These are phyloP conservation scores for Botryotinia calthae DNA, from an alignment of 2,329 filamentous ascomycete species.

Conservation along the genomic window DNA sequence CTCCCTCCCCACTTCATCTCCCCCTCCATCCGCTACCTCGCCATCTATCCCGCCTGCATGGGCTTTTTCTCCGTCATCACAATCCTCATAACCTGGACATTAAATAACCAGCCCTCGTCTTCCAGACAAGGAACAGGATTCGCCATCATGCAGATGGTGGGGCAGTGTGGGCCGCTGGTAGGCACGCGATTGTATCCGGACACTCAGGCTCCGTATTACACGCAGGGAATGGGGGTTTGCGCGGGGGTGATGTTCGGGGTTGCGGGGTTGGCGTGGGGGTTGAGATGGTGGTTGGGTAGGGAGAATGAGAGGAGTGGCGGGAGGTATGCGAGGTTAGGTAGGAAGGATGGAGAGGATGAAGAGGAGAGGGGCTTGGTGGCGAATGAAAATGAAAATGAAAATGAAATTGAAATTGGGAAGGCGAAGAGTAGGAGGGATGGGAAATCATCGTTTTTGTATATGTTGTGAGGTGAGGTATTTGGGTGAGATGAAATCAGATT, in stretches of 20 bases:
- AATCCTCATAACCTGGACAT: constrained; percentile 80
- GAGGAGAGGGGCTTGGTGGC: not conserved
- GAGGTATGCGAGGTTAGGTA: constrained; percentile 40
- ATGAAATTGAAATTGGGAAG: constrained; percentile 26
- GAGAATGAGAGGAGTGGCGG: constrained; percentile 28
- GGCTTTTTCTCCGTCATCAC: constrained; percentile 86
- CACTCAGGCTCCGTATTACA: constrained; percentile 48
- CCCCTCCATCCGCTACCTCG: constrained; percentile 63
- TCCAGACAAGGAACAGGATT: constrained; percentile 72
- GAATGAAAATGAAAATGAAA: constrained; percentile 31
- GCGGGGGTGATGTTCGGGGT: constrained; percentile 50
- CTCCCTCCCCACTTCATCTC: constrained; percentile 60
- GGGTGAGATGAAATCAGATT: not conserved
- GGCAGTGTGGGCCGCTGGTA: constrained; percentile 43
- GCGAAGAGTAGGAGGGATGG: constrained; percentile 23
- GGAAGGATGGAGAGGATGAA: constrained; percentile 15
- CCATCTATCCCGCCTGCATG: constrained; percentile 72
- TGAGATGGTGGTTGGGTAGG: constrained; percentile 41
- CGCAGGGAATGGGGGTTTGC: constrained; percentile 50
- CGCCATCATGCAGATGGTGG: constrained; percentile 76
- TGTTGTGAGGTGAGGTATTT: constrained; percentile 21
- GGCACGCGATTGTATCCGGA: constrained; percentile 55
- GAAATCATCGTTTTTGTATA: constrained; percentile 27
- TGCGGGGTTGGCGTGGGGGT: constrained; percentile 42
- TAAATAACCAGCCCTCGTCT: constrained; percentile 77